phyloP scores from a whole-genome alignment of 768 basidiomycete genomes.

The Amanita exitialis region DNA sequence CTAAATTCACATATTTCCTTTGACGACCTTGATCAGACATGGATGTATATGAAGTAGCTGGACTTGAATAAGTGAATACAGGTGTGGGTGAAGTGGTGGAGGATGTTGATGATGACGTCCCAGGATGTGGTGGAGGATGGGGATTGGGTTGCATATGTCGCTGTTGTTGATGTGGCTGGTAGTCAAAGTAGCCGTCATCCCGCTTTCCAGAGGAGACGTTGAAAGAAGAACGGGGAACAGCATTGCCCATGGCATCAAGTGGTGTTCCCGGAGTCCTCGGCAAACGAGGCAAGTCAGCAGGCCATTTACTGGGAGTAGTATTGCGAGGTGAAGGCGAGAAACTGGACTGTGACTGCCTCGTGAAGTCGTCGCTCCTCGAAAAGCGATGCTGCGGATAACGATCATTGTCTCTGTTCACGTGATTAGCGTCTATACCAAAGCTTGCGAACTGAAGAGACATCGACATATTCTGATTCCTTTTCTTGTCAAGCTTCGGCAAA shows the following conservation, averaged over 20 bases:
- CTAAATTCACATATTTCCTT: slow-evolving; percentile 4
- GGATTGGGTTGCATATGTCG: background rate
- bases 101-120: background rate
- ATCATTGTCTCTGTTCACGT: background rate
- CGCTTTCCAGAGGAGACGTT: background rate
- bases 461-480: background rate
- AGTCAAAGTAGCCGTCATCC: slow-evolving; percentile 5
- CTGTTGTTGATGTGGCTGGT: slow-evolving; percentile 4
- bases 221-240: background rate
- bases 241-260: slow-evolving; percentile 9
- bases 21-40: background rate
- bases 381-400: slow-evolving; percentile 3
- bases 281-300: slow-evolving; percentile 19
- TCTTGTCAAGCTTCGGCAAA: background rate
- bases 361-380: slow-evolving; percentile 5
- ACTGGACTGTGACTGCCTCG: slow-evolving; percentile 1
- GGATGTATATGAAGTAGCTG: slow-evolving; percentile 2
- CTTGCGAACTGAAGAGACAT: slow-evolving; percentile 6
- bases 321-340: slow-evolving; percentile 1
- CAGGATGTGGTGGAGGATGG: background rate
- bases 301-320: slow-evolving; percentile 13
- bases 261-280: slow-evolving; percentile 21
- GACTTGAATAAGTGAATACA: background rate
- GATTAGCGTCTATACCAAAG: background rate
- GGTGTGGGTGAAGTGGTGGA: background rate